A percentile compares a stretch with the other conserved stretches of the same genome.
Conservation (phyloP, 306 rosid species). For the Pachyrhizus erosus region DNA sequence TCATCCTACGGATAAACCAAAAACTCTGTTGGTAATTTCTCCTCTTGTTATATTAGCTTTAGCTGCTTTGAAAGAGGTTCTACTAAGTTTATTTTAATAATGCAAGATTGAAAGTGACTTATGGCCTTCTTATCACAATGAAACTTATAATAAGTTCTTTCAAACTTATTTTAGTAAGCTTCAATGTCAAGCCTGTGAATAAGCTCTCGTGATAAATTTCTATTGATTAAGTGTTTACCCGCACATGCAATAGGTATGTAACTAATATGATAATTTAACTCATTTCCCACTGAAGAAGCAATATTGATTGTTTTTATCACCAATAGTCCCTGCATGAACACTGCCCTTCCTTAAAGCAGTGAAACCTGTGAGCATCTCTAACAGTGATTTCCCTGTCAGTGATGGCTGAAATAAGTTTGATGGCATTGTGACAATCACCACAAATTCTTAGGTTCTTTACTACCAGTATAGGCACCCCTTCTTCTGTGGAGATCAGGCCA, state of each 20-base stretch:
- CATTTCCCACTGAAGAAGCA: constrained; percentile 9
- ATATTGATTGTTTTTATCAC: constrained; percentile 44
- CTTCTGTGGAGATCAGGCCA: constrained; percentile 69
- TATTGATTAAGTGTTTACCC: neutral
- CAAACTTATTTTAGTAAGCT: neutral
- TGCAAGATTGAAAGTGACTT: no score
- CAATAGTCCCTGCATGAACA: constrained; percentile 91
- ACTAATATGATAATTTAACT: neutral
- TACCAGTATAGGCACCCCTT: constrained; percentile 72
- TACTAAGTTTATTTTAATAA: no score
- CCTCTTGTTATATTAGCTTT: no score
- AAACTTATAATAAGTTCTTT: no score
- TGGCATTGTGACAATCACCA: constrained; percentile 87
- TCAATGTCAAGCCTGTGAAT: neutral
- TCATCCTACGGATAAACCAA: no score
- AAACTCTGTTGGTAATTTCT: no score
- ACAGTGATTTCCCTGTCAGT: constrained; percentile 77
- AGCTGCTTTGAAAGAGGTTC: no score
- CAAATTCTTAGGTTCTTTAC: constrained; percentile 86
- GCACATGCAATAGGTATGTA: neutral
- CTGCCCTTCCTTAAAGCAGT: constrained; percentile 72
- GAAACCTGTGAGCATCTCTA: constrained; percentile 82
- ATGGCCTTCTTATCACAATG: neutral
- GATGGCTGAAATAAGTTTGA: constrained; percentile 69
- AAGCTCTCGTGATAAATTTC: neutral